Evolutionary conservation across 2,329 filamentous ascomycete species (phyloP).

Genomic region (Calonectria fujianensis): DNA sequence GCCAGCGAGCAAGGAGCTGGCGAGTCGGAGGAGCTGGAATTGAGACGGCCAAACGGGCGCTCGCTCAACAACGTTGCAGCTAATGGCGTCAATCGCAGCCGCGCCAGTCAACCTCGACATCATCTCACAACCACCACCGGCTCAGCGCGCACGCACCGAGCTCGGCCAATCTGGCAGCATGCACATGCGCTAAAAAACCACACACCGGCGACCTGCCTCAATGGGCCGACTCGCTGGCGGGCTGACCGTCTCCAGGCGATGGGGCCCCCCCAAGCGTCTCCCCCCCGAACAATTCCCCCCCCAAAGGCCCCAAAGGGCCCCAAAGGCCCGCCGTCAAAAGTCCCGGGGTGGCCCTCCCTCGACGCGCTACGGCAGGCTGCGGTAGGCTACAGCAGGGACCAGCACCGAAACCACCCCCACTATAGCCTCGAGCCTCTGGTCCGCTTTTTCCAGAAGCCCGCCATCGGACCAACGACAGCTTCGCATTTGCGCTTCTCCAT

Average conservation of each 20-base stretch:
- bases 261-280: not conserved
- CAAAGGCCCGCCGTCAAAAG: conserved; percentile 33
- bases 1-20: conserved; percentile 7
- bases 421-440: conserved; percentile 41
- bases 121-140: conserved; percentile 12
- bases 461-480: conserved; percentile 41
- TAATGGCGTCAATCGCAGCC: conserved; percentile 9
- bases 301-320: not conserved
- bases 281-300: not conserved
- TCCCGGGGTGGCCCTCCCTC: conserved; percentile 14
- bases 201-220: conserved; percentile 50
- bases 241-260: conserved; percentile 10
- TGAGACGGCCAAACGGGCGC: conserved; percentile 17
- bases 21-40: conserved; percentile 35
- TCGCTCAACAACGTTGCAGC: conserved; percentile 18
- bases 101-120: conserved; percentile 5
- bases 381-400: conserved; percentile 21
- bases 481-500: conserved; percentile 29
- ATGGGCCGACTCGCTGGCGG: conserved; percentile 39
- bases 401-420: conserved; percentile 25
- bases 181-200: conserved; percentile 28
- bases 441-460: conserved; percentile 54
- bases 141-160: not conserved
- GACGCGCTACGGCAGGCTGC: conserved; percentile 23
- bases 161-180: conserved; percentile 17